Evolutionary conservation across 129 eudicot species (phyloP), one percentile per base, ranked within the genome.

Genomic region (Lonicera japonica): DNA sequence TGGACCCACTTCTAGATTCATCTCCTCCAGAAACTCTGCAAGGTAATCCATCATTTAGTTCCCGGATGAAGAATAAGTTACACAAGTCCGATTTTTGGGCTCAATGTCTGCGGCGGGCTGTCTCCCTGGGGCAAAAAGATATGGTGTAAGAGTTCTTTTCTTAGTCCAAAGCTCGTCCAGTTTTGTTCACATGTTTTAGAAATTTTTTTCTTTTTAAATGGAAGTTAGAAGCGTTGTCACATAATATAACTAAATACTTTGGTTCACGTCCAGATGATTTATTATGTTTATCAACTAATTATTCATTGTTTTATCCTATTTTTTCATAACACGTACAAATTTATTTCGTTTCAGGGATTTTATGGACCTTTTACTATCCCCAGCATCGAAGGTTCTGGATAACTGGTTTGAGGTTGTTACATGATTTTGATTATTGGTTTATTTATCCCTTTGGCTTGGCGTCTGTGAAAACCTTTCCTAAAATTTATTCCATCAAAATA

Each of bases 351-450:
- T 65, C 90, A 94, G 99, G 86, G 89, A 94, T 71, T 94, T 85
- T 61, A 76, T 94, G 87, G 95, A 88, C 75, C 91, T 94, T 71
- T 61, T 94, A 66, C 73, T 94, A 47, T 81, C 96, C 64, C 96
- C 99, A 53, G 96, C 99, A 46, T 94, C 99, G 8, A 88, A 88
- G 80, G 95, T 94, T 72, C 72, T 94, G 66, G 79, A 94, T 82
- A 88, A 85, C 67, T 88, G 99, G 96, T 94, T 94, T 80, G 99
- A 94, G 99, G 99, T 94, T 62, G 71, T 67, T 65, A 68, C 72
- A 64, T 48, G 57, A 68, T 63, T 19, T 56, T 61, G 18, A 39
- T 60, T 74, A 67, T 60, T 36, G 38, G 62, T 65, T 51, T 65
- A 12, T 47, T 74, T 12, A 12, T 47, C 23, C 36, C 41, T 69